Conservation (phyloP, 352 stramenopile species). For the Globisporangium abappressorium region DNA sequence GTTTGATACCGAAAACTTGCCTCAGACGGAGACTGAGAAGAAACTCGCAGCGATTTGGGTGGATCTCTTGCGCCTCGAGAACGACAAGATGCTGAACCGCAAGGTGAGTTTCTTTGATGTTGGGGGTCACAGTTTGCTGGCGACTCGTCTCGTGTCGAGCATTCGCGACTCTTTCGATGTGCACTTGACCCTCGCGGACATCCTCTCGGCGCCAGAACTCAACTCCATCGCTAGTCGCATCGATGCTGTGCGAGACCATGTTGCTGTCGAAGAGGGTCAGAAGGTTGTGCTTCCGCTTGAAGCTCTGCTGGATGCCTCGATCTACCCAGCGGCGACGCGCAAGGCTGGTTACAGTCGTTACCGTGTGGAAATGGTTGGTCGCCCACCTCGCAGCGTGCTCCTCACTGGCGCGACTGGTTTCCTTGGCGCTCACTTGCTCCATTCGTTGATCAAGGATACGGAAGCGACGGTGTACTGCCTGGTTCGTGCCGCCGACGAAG, state of each 20-base stretch:
- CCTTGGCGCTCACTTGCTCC: constrained; percentile 83
- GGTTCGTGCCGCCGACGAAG: constrained; percentile 56
- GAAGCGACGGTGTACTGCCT: constrained; percentile 82
- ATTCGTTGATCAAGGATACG: constrained; percentile 70
- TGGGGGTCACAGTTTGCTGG: constrained; percentile 75
- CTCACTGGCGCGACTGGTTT: constrained; percentile 91
- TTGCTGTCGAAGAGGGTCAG: constrained; percentile 20
- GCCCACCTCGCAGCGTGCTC: constrained; percentile 76
- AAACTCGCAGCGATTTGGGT: constrained; percentile 62
- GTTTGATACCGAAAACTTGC: constrained; percentile 33
- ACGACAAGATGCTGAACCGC: constrained; percentile 48
- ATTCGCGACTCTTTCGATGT: constrained; percentile 64
- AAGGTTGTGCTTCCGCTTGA: constrained; percentile 65
- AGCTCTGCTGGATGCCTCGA: constrained; percentile 59
- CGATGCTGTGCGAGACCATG: constrained; percentile 29
- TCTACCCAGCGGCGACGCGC: constrained; percentile 68
- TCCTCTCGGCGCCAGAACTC: constrained; percentile 59
- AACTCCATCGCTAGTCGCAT: constrained; percentile 55
- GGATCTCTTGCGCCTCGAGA: constrained; percentile 63
- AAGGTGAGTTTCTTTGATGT: constrained; percentile 79
- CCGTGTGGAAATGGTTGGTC: constrained; percentile 70
- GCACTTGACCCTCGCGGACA: constrained; percentile 73
- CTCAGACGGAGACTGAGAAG: constrained; percentile 59
- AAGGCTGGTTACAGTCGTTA: constrained; percentile 79
- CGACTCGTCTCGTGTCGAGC: constrained; percentile 66